phyloP scores from a whole-genome alignment of 2,329 filamentous ascomycete genomes.

The Talaromyces sp. region DNA sequence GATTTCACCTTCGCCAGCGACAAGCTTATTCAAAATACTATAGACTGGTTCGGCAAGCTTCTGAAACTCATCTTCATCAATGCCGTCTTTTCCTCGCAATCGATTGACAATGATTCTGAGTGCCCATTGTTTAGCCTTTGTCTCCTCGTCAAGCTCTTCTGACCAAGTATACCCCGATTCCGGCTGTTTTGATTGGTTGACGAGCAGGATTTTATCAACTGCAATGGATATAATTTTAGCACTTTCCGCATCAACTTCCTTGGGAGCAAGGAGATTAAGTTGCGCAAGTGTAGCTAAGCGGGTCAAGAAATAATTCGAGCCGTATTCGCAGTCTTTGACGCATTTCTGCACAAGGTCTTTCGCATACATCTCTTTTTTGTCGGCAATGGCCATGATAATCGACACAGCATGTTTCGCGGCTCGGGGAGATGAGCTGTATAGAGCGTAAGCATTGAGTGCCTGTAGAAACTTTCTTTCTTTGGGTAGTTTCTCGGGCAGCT shows the following conservation, averaged over 20 bases:
- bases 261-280: slow-evolving; percentile 69
- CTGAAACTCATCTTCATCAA: slow-evolving; percentile 40
- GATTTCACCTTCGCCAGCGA: slow-evolving; percentile 72
- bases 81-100: slow-evolving; percentile 60
- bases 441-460: slow-evolving; percentile 74
- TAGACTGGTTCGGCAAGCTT: slow-evolving; percentile 63
- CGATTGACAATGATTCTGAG: slow-evolving; percentile 83
- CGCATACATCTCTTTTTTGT: slow-evolving; percentile 77
- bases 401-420: slow-evolving; percentile 92
- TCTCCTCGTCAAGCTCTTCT: slow-evolving; percentile 70
- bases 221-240: slow-evolving; percentile 75
- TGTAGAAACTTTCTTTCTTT: slow-evolving; percentile 74
- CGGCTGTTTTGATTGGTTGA: slow-evolving; percentile 54
- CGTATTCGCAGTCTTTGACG: slow-evolving; percentile 68
- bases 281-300: slow-evolving; percentile 51
- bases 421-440: slow-evolving; percentile 73
- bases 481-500: slow-evolving; percentile 77
- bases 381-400: slow-evolving; percentile 72
- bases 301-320: slow-evolving; percentile 65
- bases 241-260: slow-evolving; percentile 65
- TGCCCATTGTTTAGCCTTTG: slow-evolving; percentile 75
- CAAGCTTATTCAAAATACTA: slow-evolving; percentile 69
- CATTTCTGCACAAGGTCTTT: slow-evolving; percentile 75
- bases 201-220: slow-evolving; percentile 66
- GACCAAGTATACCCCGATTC: slow-evolving; percentile 63